Base-by-base conservation (phyloP, 129 eudicot species). In the Chrysanthemum makinoi region DNA sequence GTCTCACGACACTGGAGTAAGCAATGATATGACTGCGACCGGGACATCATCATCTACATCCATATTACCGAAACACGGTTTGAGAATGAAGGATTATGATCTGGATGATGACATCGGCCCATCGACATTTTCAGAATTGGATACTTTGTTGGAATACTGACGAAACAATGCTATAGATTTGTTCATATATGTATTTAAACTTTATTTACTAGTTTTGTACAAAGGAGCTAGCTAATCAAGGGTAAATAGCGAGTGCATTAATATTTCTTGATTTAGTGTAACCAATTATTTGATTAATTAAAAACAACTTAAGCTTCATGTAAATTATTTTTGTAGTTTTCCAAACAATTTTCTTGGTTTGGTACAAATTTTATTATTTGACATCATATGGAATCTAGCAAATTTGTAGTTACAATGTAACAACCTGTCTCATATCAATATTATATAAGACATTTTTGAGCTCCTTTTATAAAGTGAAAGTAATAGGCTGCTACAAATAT, bases 101-200 rank as follows among this genome's bases (percentile, higher is more conserved):
- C 68, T 5, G 2, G 53, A 54, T 50, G 39, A 44, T 33, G 17
- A 65, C 49, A 76, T 62, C 11, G 74, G 62, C 3, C 66, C 22
- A 54, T 73, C 77, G 44, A 9, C 73, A 1, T 67, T 88, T 30
- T 74, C 86, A 13, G 90, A 83, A 24, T 69, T 88, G 66, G 90
- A 88, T 70, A 59, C 80, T 6, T 80, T 88, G 66, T 83, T 86
- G 95, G 79, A 78, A 6, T 83, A 65, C 72, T 83, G 57, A 75
- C 1, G 6, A 4, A 14, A 6, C 1, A 6, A 3, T 10, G 6
- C 7, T 0, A 64, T 18, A 10, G 0, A 6, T 68, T 44, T 43
- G 35, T 61, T 70, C 22, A 70, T 54, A 16, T 54, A 16, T 54
- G 43, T 20, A 19, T 65, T 46, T 8, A 63, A 58, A n/a, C 43